Percentiles rank a stretch among this genome's conserved stretches.
phyloP scores from a whole-genome alignment of 495 filamentous ascomycete species.

The Aspergillus bertholletiae region DNA sequence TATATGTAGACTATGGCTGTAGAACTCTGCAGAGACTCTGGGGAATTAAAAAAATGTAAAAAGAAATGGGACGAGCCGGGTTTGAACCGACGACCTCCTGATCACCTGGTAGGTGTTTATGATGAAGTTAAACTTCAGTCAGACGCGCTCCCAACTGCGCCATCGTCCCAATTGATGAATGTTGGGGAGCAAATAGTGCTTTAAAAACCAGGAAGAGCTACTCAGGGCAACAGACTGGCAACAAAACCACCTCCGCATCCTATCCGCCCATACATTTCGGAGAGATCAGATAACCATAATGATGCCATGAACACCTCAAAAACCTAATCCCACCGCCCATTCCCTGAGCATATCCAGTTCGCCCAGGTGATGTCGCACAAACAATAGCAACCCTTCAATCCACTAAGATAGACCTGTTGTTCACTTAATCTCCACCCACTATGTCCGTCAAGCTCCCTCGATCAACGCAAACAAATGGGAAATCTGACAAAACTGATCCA shows the following conservation, averaged over 20 bases:
- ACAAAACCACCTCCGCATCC: neutral
- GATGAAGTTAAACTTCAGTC: conserved; percentile 1
- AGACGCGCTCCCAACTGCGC: neutral
- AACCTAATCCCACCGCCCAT: neutral
- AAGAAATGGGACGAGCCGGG: neutral
- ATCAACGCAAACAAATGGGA: neutral
- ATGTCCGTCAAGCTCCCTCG: neutral
- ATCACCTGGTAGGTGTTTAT: neutral
- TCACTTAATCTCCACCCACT: neutral
- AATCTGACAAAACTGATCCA: conserved; percentile 27
- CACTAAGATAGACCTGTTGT: neutral
- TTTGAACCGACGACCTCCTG: neutral
- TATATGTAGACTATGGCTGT: too few species aligned
- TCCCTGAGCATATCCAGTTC: neutral
- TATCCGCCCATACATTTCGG: neutral
- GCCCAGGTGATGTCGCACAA: neutral
- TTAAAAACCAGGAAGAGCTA: too few species aligned
- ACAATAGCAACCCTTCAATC: neutral
- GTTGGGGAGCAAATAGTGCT: neutral
- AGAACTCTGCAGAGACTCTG: too few species aligned
- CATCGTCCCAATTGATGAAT: neutral
- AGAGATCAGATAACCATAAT: neutral
- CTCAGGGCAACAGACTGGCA: neutral
- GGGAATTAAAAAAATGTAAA: neutral
- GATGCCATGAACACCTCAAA: neutral